A percentile compares a stretch with the other conserved stretches of the same genome.
Evolutionary conservation across 108 stramenopile genomes (phyloP).

Genomic region (Cyclotella baltica): DNA sequence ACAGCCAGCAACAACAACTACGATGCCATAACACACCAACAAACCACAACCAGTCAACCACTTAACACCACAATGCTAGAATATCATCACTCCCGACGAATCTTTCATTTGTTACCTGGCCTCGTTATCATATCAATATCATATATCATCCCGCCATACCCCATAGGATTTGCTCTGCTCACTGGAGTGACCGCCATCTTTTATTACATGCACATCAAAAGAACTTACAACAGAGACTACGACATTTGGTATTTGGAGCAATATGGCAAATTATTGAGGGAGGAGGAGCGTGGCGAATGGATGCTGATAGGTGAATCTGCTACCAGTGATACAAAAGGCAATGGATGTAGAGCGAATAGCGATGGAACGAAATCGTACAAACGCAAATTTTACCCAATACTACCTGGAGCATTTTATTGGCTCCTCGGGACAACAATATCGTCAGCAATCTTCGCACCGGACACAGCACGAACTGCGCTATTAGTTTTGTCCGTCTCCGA

Average conservation of each 20-base stretch:
- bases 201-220: constrained; percentile 27
- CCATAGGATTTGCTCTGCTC: constrained; percentile 35
- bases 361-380: background rate
- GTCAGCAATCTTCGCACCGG: constrained; percentile 16
- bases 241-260: constrained; percentile 44
- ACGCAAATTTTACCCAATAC: constrained; percentile 24
- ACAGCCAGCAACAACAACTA: no score
- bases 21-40: no score
- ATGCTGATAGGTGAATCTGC: background rate
- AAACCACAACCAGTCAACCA: no score
- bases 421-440: constrained; percentile 37
- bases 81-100: constrained; percentile 38
- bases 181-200: constrained; percentile 23
- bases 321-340: no score
- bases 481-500: constrained; percentile 48
- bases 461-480: constrained; percentile 38
- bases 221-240: constrained; percentile 23
- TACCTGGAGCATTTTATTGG: constrained; percentile 57
- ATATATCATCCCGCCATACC: constrained; percentile 43
- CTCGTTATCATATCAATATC: constrained; percentile 41
- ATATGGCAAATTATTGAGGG: constrained; percentile 43
- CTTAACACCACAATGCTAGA: background rate
- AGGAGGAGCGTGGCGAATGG: constrained; percentile 48
- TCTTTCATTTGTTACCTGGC: constrained; percentile 48
- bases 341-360: background rate